A percentile compares a stretch with the other conserved stretches of the same genome.
phyloP scores from a whole-genome alignment of 225 moss, liverwort and hornwort genomes.

The Asterella californica region DNA sequence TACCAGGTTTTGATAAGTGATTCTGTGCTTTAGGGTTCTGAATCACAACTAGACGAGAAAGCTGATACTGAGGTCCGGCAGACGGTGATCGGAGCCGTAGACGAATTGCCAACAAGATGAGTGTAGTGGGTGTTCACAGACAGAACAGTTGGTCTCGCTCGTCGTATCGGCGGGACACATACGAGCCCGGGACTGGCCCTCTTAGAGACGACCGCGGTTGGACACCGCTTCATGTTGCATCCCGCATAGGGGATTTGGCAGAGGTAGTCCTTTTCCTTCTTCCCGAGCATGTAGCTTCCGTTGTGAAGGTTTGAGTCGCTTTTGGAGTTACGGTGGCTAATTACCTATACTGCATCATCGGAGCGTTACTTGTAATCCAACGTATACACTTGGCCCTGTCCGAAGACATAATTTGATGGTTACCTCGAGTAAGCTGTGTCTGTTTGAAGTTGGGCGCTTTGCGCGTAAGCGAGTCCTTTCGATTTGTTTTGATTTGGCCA shows the following conservation, averaged over 20 bases:
- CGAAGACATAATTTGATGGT: no score
- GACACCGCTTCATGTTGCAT: slow-evolving; percentile 87
- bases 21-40: slow-evolving; percentile 1
- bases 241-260: slow-evolving; percentile 67
- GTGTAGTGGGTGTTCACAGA: slow-evolving; percentile 38
- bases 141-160: slow-evolving; percentile 57
- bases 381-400: no score
- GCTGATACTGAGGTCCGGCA: neutral
- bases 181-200: slow-evolving; percentile 33
- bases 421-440: no score
- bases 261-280: slow-evolving; percentile 51
- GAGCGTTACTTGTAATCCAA: no score
- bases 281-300: neutral
- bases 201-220: slow-evolving; percentile 83
- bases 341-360: no score
- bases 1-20: neutral
- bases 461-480: no score
- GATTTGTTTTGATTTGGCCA: no score
- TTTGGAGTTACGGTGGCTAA: no score
- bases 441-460: no score
- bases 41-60: slow-evolving; percentile 4
- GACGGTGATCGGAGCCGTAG: neutral
- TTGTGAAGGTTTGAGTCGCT: no score
- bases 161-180: slow-evolving; percentile 55
- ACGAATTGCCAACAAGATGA: slow-evolving; percentile 29